A percentile compares a stretch with the other conserved stretches of the same genome.
Evolutionary conservation across 2,329 filamentous ascomycete species (phyloP).

Genomic region (Aspergillus alliaceus): DNA sequence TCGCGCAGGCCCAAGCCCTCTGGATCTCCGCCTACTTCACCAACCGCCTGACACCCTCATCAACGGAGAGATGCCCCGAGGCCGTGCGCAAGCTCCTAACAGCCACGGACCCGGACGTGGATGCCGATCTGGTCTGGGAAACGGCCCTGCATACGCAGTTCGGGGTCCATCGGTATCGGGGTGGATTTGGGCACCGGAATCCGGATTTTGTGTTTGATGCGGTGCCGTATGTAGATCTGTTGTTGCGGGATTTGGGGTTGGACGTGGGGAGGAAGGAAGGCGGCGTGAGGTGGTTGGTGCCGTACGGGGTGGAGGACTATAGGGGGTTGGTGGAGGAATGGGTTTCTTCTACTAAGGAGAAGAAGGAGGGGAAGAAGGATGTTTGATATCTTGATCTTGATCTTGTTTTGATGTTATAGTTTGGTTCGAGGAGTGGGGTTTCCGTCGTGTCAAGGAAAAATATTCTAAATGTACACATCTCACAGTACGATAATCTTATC

Average conservation of each 20-base stretch:
- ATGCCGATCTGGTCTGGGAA: constrained; percentile 48
- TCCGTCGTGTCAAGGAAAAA: no score
- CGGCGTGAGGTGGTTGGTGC: constrained; percentile 31
- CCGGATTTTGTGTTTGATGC: constrained; percentile 73
- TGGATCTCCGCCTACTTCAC: constrained; percentile 68
- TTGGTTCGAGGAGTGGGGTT: no score
- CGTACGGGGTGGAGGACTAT: constrained; percentile 45
- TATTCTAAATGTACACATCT: no score
- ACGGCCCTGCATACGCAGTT: constrained; percentile 67
- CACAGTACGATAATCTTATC: no score
- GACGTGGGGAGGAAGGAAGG: constrained; percentile 41
- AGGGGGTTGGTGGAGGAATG: constrained; percentile 43
- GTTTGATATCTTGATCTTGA: background rate
- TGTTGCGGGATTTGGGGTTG: constrained; percentile 67
- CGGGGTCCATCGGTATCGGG: constrained; percentile 64
- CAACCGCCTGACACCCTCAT: constrained; percentile 44
- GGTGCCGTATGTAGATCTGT: constrained; percentile 69
- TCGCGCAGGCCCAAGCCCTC: constrained; percentile 53
- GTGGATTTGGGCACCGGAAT: constrained; percentile 57
- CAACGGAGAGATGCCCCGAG: constrained; percentile 24
- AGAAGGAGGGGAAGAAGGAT: background rate
- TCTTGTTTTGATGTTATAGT: no score
- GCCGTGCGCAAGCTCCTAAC: constrained; percentile 6
- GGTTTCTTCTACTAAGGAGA: constrained; percentile 20
- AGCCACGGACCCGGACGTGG: no score